phyloP scores from a whole-genome alignment of 164 flowering plant species.

The Euptelea pleiosperma region DNA sequence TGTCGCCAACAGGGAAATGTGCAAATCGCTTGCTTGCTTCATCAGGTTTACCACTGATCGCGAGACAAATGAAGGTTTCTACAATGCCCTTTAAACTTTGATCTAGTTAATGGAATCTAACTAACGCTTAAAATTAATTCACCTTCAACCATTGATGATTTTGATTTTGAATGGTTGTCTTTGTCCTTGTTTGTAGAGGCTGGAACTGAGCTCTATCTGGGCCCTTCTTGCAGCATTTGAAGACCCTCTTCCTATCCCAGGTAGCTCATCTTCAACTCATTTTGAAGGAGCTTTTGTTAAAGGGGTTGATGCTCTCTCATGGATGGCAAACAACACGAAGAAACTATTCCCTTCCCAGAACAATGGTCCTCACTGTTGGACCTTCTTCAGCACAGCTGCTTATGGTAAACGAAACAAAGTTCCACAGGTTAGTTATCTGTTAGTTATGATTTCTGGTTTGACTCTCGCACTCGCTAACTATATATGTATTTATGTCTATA shows the following conservation, averaged over 20 bases:
- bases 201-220: constrained; percentile 91
- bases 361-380: constrained; percentile 81
- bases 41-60: constrained; percentile 88
- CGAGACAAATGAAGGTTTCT: constrained; percentile 93
- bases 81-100: not conserved
- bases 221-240: constrained; percentile 96
- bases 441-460: not conserved
- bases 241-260: constrained; percentile 72
- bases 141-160: not conserved
- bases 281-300: constrained; percentile 96
- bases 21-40: constrained; percentile 87
- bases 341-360: constrained; percentile 48
- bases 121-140: constrained; percentile 1
- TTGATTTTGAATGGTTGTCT: constrained; percentile 8
- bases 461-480: not conserved
- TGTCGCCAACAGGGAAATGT: constrained; percentile 69
- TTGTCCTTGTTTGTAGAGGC: constrained; percentile 44
- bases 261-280: constrained; percentile 21
- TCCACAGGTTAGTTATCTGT: constrained; percentile 67
- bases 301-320: constrained; percentile 83
- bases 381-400: constrained; percentile 84
- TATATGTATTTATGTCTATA: not conserved
- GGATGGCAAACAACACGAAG: constrained; percentile 91
- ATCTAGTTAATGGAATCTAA: not conserved
- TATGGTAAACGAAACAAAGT: constrained; percentile 81